phyloP scores from a whole-genome alignment of 2,329 filamentous ascomycete genomes.

The Ascochyta lentis region DNA sequence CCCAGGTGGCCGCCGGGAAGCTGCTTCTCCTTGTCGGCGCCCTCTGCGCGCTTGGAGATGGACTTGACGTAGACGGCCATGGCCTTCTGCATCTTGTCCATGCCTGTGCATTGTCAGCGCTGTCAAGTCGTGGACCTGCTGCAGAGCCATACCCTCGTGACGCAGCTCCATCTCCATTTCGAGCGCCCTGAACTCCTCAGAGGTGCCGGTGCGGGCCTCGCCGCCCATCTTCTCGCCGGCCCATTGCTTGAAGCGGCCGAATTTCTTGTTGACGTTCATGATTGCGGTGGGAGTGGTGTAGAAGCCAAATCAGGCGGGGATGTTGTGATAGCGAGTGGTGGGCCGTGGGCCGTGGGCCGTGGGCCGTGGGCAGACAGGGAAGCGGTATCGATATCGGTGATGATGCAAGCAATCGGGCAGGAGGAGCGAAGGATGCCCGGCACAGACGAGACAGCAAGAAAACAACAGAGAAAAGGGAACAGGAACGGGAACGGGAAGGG shows the following conservation, averaged over 20 bases:
- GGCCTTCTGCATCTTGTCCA: slow-evolving; percentile 86
- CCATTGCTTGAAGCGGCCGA: slow-evolving; percentile 98
- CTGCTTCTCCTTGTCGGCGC: slow-evolving; percentile 86
- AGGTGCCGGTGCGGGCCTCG: slow-evolving; percentile 84
- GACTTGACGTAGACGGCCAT: slow-evolving; percentile 89
- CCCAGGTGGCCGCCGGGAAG: slow-evolving; percentile 81
- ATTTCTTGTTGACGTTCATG: slow-evolving; percentile 80
- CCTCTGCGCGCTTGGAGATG: slow-evolving; percentile 81
- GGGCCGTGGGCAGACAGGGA: slow-evolving; percentile 3
- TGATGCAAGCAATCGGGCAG: slow-evolving; percentile 21
- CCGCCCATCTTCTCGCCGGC: slow-evolving; percentile 94
- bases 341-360: slow-evolving; percentile 6
- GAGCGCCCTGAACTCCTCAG: slow-evolving; percentile 88
- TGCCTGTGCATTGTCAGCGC: slow-evolving; percentile 63
- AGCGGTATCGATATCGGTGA: slow-evolving; percentile 22
- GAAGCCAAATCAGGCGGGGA: slow-evolving; percentile 22
- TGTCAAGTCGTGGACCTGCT: background rate
- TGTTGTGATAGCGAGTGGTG: slow-evolving; percentile 25
- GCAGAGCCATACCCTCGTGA: slow-evolving; percentile 72
- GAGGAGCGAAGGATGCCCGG: slow-evolving; percentile 13
- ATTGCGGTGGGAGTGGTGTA: slow-evolving; percentile 20
- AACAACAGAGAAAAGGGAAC: background rate
- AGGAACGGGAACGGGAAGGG: background rate
- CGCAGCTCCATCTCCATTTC: slow-evolving; percentile 90
- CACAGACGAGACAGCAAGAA: slow-evolving; percentile 8